These are phyloP conservation scores for Tylopilus sp. DNA, from an alignment of 1,284 basidiomycete genomes.

Conservation along the genomic window DNA sequence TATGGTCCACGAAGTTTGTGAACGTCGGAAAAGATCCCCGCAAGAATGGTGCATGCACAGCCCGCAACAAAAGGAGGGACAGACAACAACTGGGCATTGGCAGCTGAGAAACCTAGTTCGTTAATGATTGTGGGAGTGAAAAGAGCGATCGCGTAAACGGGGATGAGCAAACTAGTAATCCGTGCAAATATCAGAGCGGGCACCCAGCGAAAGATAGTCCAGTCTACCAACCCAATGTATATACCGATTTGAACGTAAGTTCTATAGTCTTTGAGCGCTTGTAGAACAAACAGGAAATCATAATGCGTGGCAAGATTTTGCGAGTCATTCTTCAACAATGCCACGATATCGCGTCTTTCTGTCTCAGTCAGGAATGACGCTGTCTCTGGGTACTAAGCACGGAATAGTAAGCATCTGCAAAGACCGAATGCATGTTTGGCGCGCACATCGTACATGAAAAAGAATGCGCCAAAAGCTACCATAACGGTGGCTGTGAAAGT, in stretches of 20 bases:
- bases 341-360: constrained; percentile 36
- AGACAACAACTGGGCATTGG: constrained; percentile 53
- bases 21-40: constrained; percentile 42
- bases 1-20: constrained; percentile 41
- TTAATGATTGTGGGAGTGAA: constrained; percentile 55
- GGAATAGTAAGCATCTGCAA: not conserved
- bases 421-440: not conserved
- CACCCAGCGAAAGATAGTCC: not conserved
- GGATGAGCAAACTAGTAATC: constrained; percentile 39
- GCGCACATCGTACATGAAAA: constrained; percentile 42
- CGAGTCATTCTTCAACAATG: constrained; percentile 38
- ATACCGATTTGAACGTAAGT: constrained; percentile 41
- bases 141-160: constrained; percentile 54
- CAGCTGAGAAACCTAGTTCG: constrained; percentile 51
- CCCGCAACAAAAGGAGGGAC: constrained; percentile 46
- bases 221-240: constrained; percentile 38
- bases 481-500: constrained; percentile 35
- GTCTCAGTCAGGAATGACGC: constrained; percentile 40
- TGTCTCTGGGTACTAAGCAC: constrained; percentile 40
- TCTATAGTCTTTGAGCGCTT: constrained; percentile 43
- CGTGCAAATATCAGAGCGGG: constrained; percentile 6
- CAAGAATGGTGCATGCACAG: constrained; percentile 37
- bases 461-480: constrained; percentile 36
- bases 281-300: constrained; percentile 35
- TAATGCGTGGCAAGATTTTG: constrained; percentile 34